Evolutionary conservation across 1,284 basidiomycete species (phyloP).

Genomic region (Rugosomyces carneus): DNA sequence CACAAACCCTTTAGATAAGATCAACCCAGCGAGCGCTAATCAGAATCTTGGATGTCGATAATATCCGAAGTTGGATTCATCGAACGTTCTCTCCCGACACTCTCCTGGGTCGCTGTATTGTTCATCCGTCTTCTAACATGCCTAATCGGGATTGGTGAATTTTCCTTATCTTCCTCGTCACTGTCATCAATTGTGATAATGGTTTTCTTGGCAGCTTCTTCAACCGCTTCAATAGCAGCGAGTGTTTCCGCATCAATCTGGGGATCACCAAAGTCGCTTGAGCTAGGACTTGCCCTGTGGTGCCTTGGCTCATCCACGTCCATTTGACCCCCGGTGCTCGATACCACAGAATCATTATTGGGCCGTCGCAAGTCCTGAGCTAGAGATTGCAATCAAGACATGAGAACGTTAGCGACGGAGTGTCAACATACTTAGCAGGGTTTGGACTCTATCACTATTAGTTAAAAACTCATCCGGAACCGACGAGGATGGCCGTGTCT

Average conservation of each 20-base stretch:
- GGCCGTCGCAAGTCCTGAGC: background rate
- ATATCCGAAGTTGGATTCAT: constrained; percentile 29
- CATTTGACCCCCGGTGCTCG: background rate
- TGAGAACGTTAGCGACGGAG: background rate
- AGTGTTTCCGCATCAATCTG: constrained; percentile 21
- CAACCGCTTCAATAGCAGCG: constrained; percentile 22
- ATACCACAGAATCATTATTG: no score
- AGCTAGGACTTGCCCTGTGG: constrained; percentile 7
- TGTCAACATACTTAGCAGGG: background rate
- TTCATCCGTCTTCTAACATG: constrained; percentile 41
- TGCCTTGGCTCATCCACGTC: background rate
- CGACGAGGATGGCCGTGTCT: constrained; percentile 8
- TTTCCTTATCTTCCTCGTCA: constrained; percentile 58
- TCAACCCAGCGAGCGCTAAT: constrained; percentile 18
- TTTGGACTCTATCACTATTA: constrained; percentile 5
- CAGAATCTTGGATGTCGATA: constrained; percentile 47
- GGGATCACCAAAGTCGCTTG: constrained; percentile 20
- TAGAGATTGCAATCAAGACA: constrained; percentile 1
- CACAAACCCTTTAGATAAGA: background rate
- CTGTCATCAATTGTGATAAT: constrained; percentile 38
- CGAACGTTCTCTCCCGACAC: constrained; percentile 2
- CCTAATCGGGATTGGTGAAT: constrained; percentile 46
- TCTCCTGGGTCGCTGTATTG: background rate
- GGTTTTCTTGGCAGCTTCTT: constrained; percentile 20
- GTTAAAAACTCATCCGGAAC: constrained; percentile 14